Evolutionary conservation across 1,284 basidiomycete genomes (phyloP).

Genomic region (Ceratobasidium sp.): DNA sequence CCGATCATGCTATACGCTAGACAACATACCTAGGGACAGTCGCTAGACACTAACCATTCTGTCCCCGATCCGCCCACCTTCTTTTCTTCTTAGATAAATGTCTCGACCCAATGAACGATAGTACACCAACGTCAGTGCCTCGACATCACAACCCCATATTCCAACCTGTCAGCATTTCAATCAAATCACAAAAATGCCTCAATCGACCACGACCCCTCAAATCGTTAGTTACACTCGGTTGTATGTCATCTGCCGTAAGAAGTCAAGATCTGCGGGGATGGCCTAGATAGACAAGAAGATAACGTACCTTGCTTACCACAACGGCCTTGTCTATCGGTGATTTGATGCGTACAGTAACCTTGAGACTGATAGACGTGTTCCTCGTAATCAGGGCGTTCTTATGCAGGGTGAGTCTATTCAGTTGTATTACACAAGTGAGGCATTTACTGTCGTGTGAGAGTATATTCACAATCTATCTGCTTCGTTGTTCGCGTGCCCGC

Average conservation of each 20-base stretch:
- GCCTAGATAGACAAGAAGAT: background rate
- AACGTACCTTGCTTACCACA: background rate
- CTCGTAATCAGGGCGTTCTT: too few species aligned
- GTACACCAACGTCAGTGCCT: too few species aligned
- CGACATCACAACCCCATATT: constrained; percentile 18
- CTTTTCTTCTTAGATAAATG: background rate
- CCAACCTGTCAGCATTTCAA: too few species aligned
- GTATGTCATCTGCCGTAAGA: constrained; percentile 7
- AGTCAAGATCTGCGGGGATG: background rate
- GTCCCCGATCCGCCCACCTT: constrained; percentile 6
- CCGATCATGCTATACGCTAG: background rate
- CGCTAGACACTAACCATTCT: background rate
- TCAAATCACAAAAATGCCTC: constrained; percentile 29
- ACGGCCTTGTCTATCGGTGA: background rate
- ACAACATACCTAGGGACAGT: background rate
- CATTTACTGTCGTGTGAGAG: background rate
- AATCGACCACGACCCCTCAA: constrained; percentile 22
- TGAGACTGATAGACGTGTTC: too few species aligned
- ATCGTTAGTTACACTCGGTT: background rate
- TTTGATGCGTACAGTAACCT: background rate
- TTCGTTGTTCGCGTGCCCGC: constrained; percentile 6
- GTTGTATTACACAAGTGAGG: background rate
- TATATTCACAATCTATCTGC: background rate
- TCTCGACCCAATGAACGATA: background rate
- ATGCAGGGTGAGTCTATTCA: background rate